These are phyloP conservation scores for Aspergillus calidoustus DNA, from an alignment of 2,329 filamentous ascomycete species.

Conservation along the genomic window DNA sequence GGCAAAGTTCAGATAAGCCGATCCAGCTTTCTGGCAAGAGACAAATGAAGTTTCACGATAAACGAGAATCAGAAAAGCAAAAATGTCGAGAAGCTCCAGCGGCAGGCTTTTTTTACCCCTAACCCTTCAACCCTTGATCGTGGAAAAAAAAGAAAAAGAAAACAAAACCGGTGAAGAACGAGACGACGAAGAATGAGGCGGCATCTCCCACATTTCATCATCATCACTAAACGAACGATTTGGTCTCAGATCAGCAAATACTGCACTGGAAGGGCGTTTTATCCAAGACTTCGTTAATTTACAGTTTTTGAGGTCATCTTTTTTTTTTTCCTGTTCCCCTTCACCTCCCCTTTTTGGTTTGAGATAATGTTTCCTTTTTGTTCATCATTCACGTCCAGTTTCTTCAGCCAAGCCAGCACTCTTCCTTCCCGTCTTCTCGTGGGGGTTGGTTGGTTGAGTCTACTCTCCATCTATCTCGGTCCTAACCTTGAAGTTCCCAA, in stretches of 20 bases:
- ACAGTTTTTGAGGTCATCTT: neutral
- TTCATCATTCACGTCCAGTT: neutral
- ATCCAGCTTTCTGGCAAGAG: neutral
- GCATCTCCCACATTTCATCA: neutral
- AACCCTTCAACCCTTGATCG: neutral
- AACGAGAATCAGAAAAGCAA: conserved; percentile 5
- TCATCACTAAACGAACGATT: neutral
- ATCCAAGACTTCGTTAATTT: neutral
- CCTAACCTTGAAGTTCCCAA: no score
- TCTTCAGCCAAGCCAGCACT: conserved; percentile 9
- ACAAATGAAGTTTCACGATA: conserved; percentile 4
- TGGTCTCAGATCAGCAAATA: neutral
- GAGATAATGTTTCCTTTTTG: neutral
- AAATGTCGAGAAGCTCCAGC: neutral
- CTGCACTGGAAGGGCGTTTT: conserved; percentile 10
- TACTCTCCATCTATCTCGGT: neutral
- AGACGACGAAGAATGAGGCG: neutral
- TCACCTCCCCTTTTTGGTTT: conserved; percentile 1
- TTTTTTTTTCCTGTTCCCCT: conserved; percentile 6
- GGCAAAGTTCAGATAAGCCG: conserved; percentile 74
- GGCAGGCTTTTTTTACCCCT: neutral
- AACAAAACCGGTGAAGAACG: conserved; percentile 5
- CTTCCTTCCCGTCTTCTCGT: neutral
- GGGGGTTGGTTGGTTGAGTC: neutral
- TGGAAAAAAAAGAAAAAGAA: conserved; percentile 11